phyloP scores from a whole-genome alignment of 2,329 filamentous ascomycete genomes.

The Talaromyces sp. region DNA sequence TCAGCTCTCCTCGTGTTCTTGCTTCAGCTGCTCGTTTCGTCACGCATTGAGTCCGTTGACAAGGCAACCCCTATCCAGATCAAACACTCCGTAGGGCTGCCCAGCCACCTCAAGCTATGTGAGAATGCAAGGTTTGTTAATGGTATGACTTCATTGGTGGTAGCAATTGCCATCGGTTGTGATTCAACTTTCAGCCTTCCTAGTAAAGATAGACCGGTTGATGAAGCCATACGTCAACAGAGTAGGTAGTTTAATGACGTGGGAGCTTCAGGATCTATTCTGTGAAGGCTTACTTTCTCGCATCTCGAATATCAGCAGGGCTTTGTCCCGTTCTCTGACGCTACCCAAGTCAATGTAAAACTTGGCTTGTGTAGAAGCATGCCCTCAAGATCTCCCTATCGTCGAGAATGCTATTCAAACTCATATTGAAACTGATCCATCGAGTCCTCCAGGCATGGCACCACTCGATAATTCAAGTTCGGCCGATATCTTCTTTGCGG shows the following conservation, averaged over 20 bases:
- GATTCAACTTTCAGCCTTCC: too few relatives aligned
- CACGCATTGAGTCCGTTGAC: conserved; percentile 8
- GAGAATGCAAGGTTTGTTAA: not conserved
- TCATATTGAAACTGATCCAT: not conserved
- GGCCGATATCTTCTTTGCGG: too few relatives aligned
- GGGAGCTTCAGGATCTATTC: too few relatives aligned
- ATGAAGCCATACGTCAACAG: too few relatives aligned
- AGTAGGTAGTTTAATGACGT: too few relatives aligned
- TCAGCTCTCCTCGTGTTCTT: conserved; percentile 3
- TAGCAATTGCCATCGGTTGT: too few relatives aligned
- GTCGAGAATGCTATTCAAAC: not conserved
- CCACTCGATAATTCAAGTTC: not conserved
- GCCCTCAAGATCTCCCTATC: not conserved
- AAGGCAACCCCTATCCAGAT: conserved; percentile 10
- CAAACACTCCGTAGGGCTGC: not conserved
- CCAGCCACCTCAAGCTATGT: conserved; percentile 1
- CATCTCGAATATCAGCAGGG: not conserved
- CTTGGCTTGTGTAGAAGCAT: not conserved
- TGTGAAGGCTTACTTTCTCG: too few relatives aligned
- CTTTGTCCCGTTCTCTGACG: not conserved
- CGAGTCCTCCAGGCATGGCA: not conserved
- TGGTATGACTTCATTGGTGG: not conserved
- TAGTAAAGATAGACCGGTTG: too few relatives aligned
- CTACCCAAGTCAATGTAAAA: not conserved
- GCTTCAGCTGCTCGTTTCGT: not conserved